Conservation (phyloP, 352 stramenopile species). For the Phytophthora macrochlamydospora region DNA sequence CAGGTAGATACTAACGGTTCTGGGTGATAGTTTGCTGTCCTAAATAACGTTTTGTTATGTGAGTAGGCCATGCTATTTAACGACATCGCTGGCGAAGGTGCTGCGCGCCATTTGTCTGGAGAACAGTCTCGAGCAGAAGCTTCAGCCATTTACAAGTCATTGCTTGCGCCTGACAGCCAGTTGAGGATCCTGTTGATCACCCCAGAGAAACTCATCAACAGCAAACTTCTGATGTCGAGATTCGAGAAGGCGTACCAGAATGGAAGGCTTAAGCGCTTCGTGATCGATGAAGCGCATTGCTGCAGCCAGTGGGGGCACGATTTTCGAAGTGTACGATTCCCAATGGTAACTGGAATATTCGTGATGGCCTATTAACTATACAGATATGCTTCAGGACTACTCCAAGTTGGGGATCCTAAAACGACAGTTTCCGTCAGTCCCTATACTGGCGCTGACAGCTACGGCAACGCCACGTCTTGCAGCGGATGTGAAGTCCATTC, state of each 20-base stretch:
- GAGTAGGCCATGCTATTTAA: slow-evolving; percentile 73
- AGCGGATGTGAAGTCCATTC: slow-evolving; percentile 74
- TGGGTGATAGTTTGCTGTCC: background rate
- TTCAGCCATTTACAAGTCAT: slow-evolving; percentile 73
- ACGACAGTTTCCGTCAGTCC: slow-evolving; percentile 88
- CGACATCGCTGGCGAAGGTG: slow-evolving; percentile 58
- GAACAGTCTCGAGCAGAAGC: slow-evolving; percentile 60
- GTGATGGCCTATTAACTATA: background rate
- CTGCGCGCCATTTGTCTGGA: slow-evolving; percentile 55
- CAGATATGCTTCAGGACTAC: slow-evolving; percentile 73
- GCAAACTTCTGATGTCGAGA: slow-evolving; percentile 87
- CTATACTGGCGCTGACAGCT: slow-evolving; percentile 91
- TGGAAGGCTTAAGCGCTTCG: slow-evolving; percentile 88
- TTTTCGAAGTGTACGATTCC: slow-evolving; percentile 64
- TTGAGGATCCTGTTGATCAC: slow-evolving; percentile 92
- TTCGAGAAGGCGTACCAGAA: slow-evolving; percentile 90
- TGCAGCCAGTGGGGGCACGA: slow-evolving; percentile 87
- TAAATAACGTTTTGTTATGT: background rate
- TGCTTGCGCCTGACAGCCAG: slow-evolving; percentile 67
- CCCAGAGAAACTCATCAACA: slow-evolving; percentile 93
- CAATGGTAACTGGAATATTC: background rate
- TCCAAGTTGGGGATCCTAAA: slow-evolving; percentile 92
- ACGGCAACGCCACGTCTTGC: slow-evolving; percentile 81
- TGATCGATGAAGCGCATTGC: slow-evolving; percentile 93
- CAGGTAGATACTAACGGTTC: slow-evolving; percentile 56